Percentiles rank a stretch among this genome's conserved stretches.
Conservation (phyloP, 164 flowering plant species). For the Brasenia schreberi region DNA sequence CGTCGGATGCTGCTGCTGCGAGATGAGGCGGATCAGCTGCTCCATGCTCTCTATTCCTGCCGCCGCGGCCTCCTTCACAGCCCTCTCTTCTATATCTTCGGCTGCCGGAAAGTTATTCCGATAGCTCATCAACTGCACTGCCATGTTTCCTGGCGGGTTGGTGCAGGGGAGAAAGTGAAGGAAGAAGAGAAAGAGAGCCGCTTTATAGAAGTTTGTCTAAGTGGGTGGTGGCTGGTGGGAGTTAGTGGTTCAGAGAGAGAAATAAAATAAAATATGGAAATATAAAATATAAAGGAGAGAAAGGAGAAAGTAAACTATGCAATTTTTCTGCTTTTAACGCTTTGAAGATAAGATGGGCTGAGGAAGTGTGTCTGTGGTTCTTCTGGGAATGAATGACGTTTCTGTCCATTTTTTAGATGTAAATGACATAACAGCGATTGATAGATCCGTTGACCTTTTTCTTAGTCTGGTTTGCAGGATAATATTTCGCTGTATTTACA, state of each 20-base stretch:
- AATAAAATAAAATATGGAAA: not conserved
- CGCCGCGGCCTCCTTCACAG: conserved; percentile 73
- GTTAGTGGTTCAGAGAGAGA: not conserved
- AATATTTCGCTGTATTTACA: no score
- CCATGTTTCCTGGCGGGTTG: conserved; percentile 26
- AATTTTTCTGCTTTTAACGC: not conserved
- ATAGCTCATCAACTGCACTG: conserved; percentile 54
- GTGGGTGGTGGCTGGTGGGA: not conserved
- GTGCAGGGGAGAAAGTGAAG: not conserved
- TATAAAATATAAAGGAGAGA: no score
- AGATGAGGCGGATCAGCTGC: conserved; percentile 45
- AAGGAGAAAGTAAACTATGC: not conserved
- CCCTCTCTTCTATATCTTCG: conserved; percentile 26
- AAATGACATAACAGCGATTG: no score
- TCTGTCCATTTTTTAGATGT: not conserved
- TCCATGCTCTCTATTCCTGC: conserved; percentile 68
- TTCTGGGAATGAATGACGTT: not conserved
- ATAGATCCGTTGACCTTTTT: no score
- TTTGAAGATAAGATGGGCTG: not conserved
- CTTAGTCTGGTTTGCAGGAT: no score
- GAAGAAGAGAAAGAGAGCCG: not conserved
- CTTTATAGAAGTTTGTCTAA: not conserved
- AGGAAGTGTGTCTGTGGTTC: not conserved
- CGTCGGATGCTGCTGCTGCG: conserved; percentile 20
- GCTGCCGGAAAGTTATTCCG: conserved; percentile 12